Percentiles rank a stretch among this genome's conserved stretches.
phyloP scores from a whole-genome alignment of 768 basidiomycete species.

The Grammothele lineata region DNA sequence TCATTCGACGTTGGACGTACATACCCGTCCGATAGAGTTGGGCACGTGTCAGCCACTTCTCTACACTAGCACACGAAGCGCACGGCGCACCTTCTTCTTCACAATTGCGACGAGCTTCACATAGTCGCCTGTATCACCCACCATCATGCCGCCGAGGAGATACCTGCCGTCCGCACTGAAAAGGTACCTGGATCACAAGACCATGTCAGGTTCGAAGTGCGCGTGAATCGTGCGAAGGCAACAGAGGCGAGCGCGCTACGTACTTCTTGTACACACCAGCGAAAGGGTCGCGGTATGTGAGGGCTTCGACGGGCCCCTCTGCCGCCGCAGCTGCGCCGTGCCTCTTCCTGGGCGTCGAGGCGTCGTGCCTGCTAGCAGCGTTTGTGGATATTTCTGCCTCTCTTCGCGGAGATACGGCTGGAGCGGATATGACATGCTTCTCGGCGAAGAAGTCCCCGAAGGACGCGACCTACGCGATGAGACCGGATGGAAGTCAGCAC shows the following conservation, averaged over 20 bases:
- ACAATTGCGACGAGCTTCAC: constrained; percentile 66
- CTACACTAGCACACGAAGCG: not conserved
- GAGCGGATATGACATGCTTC: constrained; percentile 22
- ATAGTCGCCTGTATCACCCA: constrained; percentile 68
- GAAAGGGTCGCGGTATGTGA: constrained; percentile 72
- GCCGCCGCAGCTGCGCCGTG: constrained; percentile 19
- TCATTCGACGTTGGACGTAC: no score
- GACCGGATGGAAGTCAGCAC: not conserved
- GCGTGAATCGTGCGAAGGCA: no score
- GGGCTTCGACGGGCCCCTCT: constrained; percentile 47
- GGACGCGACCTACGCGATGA: constrained; percentile 62
- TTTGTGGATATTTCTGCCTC: no score
- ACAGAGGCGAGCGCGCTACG: no score
- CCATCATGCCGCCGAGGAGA: constrained; percentile 75
- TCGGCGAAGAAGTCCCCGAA: constrained; percentile 76
- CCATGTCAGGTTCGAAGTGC: not conserved
- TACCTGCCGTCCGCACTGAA: constrained; percentile 70
- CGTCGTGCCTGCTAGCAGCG: constrained; percentile 10
- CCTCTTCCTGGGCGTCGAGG: constrained; percentile 22
- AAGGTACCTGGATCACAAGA: constrained; percentile 51
- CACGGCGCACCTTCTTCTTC: constrained; percentile 51
- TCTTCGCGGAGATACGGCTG: no score
- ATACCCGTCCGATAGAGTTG: no score
- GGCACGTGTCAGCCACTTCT: not conserved
- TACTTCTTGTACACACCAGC: constrained; percentile 66